Base-by-base conservation (phyloP, 305 asterid species). In the Fraxinus angustifolia region DNA sequence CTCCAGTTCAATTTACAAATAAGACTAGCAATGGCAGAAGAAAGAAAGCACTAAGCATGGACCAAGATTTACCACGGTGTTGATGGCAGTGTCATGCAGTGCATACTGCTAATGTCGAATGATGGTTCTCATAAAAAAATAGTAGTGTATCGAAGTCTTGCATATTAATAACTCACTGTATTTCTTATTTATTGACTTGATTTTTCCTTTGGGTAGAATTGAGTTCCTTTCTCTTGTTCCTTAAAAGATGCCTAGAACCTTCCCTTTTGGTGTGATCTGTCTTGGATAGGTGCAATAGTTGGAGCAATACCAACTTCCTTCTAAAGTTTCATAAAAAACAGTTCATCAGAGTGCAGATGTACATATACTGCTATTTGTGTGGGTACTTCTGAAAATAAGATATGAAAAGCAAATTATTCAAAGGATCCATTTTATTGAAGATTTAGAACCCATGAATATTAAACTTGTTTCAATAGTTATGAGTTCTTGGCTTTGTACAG, bases 321-420 rank as follows among this genome's bases (percentile, higher is more conserved):
- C 65, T 73, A 14, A 36, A 31, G 36, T 40, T 70, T 28, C 72
- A 36, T 31, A 60, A 16, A 80, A 56, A 79, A 62, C 45, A 71
- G 77, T 62, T 60, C 76, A 56, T 80, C 35, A 30, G 76, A 73
- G 76, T 82, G 79, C 62, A 42, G 36, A 65, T 75, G 50, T 78
- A 58, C n/a, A 79, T 82, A 68, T 68, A 30, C 62, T 82, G 48
- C 35, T 19, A 45, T 40, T 56, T 56, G 30, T 56, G 30, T 17
- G 31, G 7, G 60, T 62, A 75, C 45, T 35, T 17, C 42, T 48
- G 58, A 38, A 78, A 30, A 42, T 73, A 35, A 76, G 42, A 68
- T 45, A 65, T 21, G 19, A 50, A 60, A 74, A 65, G 70, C 68
- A 45, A 42, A 26, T 73, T 31, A 33, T 14, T 21, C 53, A 23